Evolutionary conservation across 2,329 filamentous ascomycete genomes (phyloP).

Genomic region (Penicillium sp.): DNA sequence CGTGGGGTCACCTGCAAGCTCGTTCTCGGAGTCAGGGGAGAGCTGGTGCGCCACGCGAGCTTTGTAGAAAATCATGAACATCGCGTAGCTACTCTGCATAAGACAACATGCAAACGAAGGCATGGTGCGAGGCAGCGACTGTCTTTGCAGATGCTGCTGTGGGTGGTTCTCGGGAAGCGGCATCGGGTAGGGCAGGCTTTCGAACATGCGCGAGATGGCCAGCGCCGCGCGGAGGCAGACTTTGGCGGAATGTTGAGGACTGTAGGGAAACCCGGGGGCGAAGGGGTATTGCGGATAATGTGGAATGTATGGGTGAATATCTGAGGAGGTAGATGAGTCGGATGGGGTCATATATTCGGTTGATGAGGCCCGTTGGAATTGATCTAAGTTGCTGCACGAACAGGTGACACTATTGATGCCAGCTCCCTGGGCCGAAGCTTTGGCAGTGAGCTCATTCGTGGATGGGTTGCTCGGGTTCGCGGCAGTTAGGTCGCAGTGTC

Average conservation of each 20-base stretch:
- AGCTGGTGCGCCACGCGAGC: conserved; percentile 38
- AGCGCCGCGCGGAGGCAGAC: conserved; percentile 43
- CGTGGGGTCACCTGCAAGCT: conserved; percentile 22
- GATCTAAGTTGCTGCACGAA: conserved; percentile 31
- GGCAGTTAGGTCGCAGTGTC: conserved; percentile 45
- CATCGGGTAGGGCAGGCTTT: conserved; percentile 38
- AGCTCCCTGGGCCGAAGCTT: conserved; percentile 16
- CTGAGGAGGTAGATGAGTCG: conserved; percentile 33
- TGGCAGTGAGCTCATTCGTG: conserved; percentile 6
- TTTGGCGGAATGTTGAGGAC: conserved; percentile 41
- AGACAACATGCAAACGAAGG: conserved; percentile 48
- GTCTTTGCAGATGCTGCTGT: conserved; percentile 15
- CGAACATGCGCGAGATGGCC: conserved; percentile 43
- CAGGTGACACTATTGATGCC: conserved; percentile 34
- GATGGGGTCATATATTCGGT: conserved; percentile 36
- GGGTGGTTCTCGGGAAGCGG: conserved; percentile 26
- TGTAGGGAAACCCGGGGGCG: conserved; percentile 42
- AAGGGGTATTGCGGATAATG: conserved; percentile 31
- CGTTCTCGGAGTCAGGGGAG: conserved; percentile 24
- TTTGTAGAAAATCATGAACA: conserved; percentile 48
- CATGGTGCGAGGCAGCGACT: conserved; percentile 42
- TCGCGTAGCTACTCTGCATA: conserved; percentile 48
- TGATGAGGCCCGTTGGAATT: conserved; percentile 29
- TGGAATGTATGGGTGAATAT: conserved; percentile 28
- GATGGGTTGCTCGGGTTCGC: conserved; percentile 21